Conservation (phyloP, 768 basidiomycete genomes). For the Serendipita sp. region DNA sequence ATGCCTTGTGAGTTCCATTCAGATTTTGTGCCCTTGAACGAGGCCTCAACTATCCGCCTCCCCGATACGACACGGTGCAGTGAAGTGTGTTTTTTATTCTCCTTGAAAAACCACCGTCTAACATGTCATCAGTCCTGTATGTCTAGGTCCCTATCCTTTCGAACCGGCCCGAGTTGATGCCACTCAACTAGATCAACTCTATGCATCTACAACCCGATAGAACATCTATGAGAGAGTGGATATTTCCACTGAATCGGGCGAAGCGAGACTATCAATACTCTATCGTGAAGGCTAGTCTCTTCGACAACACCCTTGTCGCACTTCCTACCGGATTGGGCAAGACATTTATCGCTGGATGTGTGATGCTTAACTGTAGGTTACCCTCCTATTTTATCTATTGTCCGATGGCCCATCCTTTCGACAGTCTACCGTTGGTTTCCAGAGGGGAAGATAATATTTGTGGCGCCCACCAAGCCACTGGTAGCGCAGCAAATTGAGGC, state of each 20-base stretch:
- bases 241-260: conserved; percentile 77
- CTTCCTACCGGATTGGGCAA: conserved; percentile 94
- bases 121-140: too few relatives aligned
- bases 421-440: conserved; percentile 87
- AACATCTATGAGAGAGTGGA: conserved; percentile 71
- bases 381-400: neutral
- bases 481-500: conserved; percentile 92
- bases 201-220: conserved; percentile 69
- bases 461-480: conserved; percentile 91
- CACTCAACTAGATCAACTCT: neutral
- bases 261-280: conserved; percentile 92
- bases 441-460: conserved; percentile 79
- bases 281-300: conserved; percentile 70
- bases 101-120: too few relatives aligned
- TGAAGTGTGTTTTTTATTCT: too few relatives aligned
- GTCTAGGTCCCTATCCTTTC: too few relatives aligned
- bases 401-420: conserved; percentile 9
- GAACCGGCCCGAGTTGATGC: too few relatives aligned
- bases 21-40: too few relatives aligned
- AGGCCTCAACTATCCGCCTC: too few relatives aligned
- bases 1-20: conserved; percentile 36
- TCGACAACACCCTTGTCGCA: conserved; percentile 86
- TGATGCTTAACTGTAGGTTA: conserved; percentile 81
- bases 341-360: conserved; percentile 91
- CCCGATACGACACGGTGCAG: too few relatives aligned